phyloP scores from a whole-genome alignment of 257 asterid species.

The Solanum boliviense region DNA sequence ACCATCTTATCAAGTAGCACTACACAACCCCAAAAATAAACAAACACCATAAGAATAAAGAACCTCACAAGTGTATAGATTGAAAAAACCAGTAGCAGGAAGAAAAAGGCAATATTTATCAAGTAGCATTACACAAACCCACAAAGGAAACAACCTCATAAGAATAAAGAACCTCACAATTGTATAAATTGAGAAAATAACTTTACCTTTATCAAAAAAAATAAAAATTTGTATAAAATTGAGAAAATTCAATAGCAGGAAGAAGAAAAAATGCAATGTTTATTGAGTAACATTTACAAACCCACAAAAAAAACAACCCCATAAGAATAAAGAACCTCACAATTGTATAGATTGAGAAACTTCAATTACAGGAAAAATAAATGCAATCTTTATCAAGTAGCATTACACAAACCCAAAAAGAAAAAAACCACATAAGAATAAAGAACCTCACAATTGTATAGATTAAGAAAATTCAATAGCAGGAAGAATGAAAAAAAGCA shows the following conservation, averaged over 20 bases:
- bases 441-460: not conserved
- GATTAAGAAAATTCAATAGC: not conserved
- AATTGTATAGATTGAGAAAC: not conserved
- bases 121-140: not conserved
- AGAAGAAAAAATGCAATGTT: not conserved
- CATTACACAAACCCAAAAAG: not conserved
- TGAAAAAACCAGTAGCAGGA: not conserved
- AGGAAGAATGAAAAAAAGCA: not conserved
- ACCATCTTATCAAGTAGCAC: not conserved
- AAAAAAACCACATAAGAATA: not conserved
- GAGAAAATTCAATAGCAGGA: not conserved
- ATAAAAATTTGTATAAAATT: not conserved
- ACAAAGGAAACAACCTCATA: not conserved
- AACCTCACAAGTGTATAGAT: not conserved
- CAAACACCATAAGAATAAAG: not conserved
- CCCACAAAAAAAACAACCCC: not conserved
- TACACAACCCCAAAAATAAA: not conserved
- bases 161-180: not conserved
- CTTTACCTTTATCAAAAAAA: not conserved
- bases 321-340: not conserved
- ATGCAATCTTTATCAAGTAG: not conserved
- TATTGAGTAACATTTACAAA: not conserved
- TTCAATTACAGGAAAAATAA: not conserved
- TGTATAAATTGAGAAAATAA: not conserved
- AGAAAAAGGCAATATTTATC: not conserved